Base-by-base conservation (phyloP, 768 basidiomycete species). In the Suillus decipiens region DNA sequence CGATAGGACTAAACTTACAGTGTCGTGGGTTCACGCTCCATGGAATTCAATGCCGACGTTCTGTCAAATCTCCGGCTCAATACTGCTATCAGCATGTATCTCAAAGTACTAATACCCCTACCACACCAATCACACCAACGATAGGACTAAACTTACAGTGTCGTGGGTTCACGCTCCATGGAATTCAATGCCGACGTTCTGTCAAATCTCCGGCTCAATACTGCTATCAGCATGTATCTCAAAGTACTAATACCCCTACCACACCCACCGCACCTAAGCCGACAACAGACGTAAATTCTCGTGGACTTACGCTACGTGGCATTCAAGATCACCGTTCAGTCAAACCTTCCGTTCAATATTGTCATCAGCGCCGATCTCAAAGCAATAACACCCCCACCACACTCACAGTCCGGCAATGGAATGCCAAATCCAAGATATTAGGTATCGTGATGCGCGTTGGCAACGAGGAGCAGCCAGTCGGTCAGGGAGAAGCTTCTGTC, bases 381-480 rank as follows among this genome's bases (percentile, higher is more conserved):
- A 11, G n/a, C 2, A 11, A 3, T 22, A n/a, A 11, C 3, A 11
- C 43, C 19, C n/a, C 10, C 6, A 24, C n/a, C 22, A 24, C 1
- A 2, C 11, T 34, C 15, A 37, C 22, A 22, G 4, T 22, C n/a
- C 12, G 4, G 3, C n/a, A 55, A 22, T 55, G 54, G 9, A 24
- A 7, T 55, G 54, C 7, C 14, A 17, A 15, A 17, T 15, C 55
- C 15, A 39, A 56, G 9, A 1, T 2, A 15, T 36, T 37, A 14
- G 22, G 9, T 8, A 22, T 15, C 6, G 81, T 80, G 55, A 68
- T 88, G 42, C 73, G 87, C 37, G 50, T 36, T 33, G 69, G 68
- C 1, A 81, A 82, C 3, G 76, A 74, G 9, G 88, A 88, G 19
- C 76, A 77, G 51, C 82, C 79, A 58, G 77, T 72, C 28, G 79